Evolutionary conservation across 192 early-diverging fungal species (phyloP).

Genomic region (Paraglomus brasilianum): DNA sequence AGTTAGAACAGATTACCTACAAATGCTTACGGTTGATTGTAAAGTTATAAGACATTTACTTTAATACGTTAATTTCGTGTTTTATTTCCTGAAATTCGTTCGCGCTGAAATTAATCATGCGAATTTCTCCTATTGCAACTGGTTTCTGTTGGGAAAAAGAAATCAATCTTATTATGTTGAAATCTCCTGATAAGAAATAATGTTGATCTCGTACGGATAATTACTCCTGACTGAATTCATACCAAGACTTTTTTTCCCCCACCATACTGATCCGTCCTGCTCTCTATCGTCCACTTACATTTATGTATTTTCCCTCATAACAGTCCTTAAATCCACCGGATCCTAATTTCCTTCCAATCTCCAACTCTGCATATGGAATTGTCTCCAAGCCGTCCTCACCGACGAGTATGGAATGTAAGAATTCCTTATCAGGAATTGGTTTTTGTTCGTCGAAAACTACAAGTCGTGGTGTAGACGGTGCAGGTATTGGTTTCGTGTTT

Average conservation of each 20-base stretch:
- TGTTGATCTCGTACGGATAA: background rate
- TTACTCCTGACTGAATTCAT: background rate
- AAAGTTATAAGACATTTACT: constrained; percentile 40
- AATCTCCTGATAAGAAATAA: background rate
- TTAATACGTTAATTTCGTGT: constrained; percentile 74
- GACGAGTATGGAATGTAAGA: constrained; percentile 48
- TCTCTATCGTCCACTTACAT: constrained; percentile 44
- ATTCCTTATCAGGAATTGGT: constrained; percentile 37
- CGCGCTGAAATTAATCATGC: constrained; percentile 67
- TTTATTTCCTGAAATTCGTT: constrained; percentile 68
- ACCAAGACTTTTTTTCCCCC: background rate
- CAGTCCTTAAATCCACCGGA: constrained; percentile 81
- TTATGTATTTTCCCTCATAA: constrained; percentile 63
- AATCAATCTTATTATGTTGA: too few relatives aligned
- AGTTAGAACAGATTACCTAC: background rate
- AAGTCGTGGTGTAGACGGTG: constrained; percentile 66
- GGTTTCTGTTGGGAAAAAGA: constrained; percentile 46
- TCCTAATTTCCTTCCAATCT: constrained; percentile 64
- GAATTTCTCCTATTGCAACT: constrained; percentile 71
- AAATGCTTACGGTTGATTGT: background rate
- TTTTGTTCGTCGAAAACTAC: constrained; percentile 48
- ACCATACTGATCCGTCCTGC: too few relatives aligned
- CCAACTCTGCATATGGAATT: constrained; percentile 59
- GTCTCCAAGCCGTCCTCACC: constrained; percentile 49
- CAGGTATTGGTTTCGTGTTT: constrained; percentile 65